Percentiles rank a stretch among this genome's conserved stretches.
Evolutionary conservation across 2,329 filamentous ascomycete species (phyloP).

Genomic region (Corinectria fuckeliana): DNA sequence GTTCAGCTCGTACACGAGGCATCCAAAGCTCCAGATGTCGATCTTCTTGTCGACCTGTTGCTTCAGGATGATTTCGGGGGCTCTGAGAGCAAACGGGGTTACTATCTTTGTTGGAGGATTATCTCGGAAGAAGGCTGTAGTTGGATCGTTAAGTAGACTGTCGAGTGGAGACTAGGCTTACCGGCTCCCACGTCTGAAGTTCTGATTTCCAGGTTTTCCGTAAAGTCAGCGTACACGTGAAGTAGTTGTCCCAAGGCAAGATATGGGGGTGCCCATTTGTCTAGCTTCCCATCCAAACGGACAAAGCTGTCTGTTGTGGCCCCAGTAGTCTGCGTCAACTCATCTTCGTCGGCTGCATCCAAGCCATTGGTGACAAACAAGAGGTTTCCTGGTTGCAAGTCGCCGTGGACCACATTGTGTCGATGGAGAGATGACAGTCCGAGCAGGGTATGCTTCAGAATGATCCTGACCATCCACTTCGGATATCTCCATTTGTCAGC

Average conservation of each 20-base stretch:
- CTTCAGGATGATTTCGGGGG: constrained; percentile 17
- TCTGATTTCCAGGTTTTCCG: background rate
- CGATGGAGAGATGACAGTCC: constrained; percentile 9
- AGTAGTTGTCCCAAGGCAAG: constrained; percentile 14
- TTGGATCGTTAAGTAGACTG: background rate
- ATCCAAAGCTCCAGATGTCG: constrained; percentile 25
- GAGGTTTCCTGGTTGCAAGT: constrained; percentile 20
- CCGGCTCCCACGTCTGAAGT: constrained; percentile 22
- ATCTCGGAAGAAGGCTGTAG: constrained; percentile 5
- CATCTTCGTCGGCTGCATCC: background rate
- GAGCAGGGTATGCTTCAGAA: constrained; percentile 14
- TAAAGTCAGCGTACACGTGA: background rate
- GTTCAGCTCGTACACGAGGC: constrained; percentile 18
- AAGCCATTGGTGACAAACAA: constrained; percentile 2
- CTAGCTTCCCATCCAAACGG: constrained; percentile 17
- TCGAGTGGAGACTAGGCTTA: background rate
- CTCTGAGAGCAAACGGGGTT: background rate
- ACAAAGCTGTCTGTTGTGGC: background rate
- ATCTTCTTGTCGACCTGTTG: constrained; percentile 3
- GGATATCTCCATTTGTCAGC: constrained; percentile 12
- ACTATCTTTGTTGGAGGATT: background rate
- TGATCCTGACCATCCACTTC: constrained; percentile 6
- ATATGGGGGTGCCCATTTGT: constrained; percentile 17
- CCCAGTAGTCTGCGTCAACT: background rate
- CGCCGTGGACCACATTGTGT: constrained; percentile 10